Conservation (phyloP, 2,329 filamentous ascomycete species). For the Penicillium decumbens region DNA sequence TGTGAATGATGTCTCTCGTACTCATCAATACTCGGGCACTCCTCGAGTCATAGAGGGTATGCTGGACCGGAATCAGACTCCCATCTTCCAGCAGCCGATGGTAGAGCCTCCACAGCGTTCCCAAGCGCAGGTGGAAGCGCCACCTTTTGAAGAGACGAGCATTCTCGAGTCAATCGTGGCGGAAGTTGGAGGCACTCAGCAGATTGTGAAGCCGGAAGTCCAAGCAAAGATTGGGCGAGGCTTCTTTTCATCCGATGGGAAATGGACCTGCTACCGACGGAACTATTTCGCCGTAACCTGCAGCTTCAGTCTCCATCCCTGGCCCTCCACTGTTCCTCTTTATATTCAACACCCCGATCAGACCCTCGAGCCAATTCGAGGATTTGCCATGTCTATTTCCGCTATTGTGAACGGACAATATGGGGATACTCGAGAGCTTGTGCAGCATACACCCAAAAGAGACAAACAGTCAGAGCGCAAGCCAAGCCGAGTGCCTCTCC, state of each 20-base stretch:
- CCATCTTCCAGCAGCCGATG: constrained; percentile 32
- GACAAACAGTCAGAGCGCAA: constrained; percentile 79
- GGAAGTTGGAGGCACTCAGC: constrained; percentile 22
- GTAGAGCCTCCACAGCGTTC: constrained; percentile 24
- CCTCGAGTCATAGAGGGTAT: constrained; percentile 32
- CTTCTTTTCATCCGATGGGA: constrained; percentile 73
- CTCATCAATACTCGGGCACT: constrained; percentile 32
- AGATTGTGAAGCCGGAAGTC: constrained; percentile 65
- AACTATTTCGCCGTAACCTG: constrained; percentile 88
- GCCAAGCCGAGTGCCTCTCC: constrained; percentile 64
- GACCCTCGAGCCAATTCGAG: constrained; percentile 57
- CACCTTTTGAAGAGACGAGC: constrained; percentile 42
- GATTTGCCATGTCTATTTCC: constrained; percentile 78
- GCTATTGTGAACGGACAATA: constrained; percentile 73
- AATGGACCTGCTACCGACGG: constrained; percentile 88
- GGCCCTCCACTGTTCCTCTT: constrained; percentile 50
- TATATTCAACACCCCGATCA: constrained; percentile 51
- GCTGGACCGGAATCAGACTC: constrained; percentile 28
- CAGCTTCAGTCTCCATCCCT: constrained; percentile 68
- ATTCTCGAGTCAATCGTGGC: constrained; percentile 35
- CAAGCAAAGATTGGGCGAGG: constrained; percentile 81
- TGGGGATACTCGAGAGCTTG: constrained; percentile 73
- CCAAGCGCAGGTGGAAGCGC: constrained; percentile 30
- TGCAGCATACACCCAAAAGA: constrained; percentile 86
- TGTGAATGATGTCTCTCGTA: constrained; percentile 33